Evolutionary conservation across 2,329 filamentous ascomycete genomes (phyloP).

Genomic region (Venturia effusa): DNA sequence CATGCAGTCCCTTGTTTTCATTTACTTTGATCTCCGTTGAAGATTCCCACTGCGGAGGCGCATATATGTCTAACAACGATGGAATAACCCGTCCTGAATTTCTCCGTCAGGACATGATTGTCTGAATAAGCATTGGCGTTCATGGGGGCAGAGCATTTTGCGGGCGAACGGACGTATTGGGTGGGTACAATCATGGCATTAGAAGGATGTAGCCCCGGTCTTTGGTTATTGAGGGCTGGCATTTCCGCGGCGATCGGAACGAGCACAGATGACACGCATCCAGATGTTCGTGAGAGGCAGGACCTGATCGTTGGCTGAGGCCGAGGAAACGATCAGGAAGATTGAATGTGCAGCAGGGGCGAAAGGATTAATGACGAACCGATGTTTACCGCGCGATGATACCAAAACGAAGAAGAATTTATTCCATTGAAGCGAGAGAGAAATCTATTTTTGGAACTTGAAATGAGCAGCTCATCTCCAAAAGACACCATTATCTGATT

Average conservation of each 20-base stretch:
- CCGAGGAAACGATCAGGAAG: not conserved
- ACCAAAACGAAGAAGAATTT: not conserved
- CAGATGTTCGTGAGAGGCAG: not conserved
- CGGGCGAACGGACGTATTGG: not conserved
- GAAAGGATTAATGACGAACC: not conserved
- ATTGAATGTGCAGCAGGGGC: no score
- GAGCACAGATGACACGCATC: not conserved
- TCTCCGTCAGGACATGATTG: not conserved
- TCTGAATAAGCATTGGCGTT: not conserved
- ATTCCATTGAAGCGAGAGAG: not conserved
- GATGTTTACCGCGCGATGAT: constrained; percentile 1
- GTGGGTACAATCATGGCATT: not conserved
- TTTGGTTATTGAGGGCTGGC: not conserved
- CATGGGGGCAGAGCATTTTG: not conserved
- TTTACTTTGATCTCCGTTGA: not conserved
- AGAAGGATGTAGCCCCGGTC: not conserved
- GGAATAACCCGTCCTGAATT: not conserved
- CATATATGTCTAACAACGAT: not conserved
- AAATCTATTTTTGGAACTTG: not conserved
- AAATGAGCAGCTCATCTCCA: not conserved
- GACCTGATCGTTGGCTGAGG: not conserved
- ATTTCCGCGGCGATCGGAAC: not conserved
- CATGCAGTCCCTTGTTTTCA: not conserved
- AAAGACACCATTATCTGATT: not conserved
- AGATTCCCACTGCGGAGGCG: not conserved